Evolutionary conservation across 352 stramenopile genomes (phyloP), one percentile per base, ranked within the genome.

Genomic region (Globisporangium solare): DNA sequence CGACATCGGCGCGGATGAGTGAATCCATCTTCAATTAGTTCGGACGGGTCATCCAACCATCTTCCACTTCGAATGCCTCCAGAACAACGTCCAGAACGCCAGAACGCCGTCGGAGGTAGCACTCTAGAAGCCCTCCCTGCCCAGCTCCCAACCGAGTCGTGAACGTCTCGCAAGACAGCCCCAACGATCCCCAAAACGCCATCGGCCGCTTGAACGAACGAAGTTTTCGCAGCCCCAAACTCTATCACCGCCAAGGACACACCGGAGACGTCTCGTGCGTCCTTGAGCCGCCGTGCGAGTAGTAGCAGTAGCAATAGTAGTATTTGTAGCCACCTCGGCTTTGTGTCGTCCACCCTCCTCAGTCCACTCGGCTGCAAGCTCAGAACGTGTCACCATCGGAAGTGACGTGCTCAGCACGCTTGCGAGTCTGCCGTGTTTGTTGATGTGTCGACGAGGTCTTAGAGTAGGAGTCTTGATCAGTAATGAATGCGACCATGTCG

Each of bases 21-120:
- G 60, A 60, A 31, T 67, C 48, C 20, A 60, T 59, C 52, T 69
- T 73, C 51, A 51, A 60, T 45, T 63, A 60, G 22, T 45, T 63
- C 57, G 22, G 54, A 60, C 13, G 41, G 20, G 5, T 24, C 24
- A 20, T 58, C n/a, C 21, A 24, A 39, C 32, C 49, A 14, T 46
- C 24, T 46, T 20, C 32, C 27, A 32, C 12, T 22, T 14, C 27
- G 27, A 48, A 51, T 35, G 27, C 4, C 4, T 6, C 5, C 5
- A 35, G 5, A 35, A 35, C 27, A 35, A 35, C 27, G 10, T 6
- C 27, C 27, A 35, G 27, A 35, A 35, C 27, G 10, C 27, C 27
- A 35, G 27, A 35, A 35, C 27, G 5, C 27, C 27, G 10, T 35
- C 27, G 27, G 27, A 35, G 27, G 27, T 10, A 35, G 7, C 27